phyloP scores from a whole-genome alignment of 1,284 basidiomycete species.

The Sphagnurus paluster region DNA sequence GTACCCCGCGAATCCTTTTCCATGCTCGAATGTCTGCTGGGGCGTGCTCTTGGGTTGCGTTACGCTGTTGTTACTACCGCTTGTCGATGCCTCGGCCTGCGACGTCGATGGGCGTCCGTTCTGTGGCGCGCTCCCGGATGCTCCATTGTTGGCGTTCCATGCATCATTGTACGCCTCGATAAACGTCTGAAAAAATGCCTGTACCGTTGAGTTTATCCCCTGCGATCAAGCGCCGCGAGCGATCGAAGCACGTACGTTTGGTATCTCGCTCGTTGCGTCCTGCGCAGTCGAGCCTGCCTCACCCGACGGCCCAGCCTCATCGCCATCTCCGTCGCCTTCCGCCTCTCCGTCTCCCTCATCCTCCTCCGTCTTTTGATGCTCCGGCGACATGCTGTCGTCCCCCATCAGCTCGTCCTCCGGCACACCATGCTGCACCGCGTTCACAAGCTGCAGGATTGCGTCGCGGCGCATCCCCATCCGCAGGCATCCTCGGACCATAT shows the following conservation, averaged over 20 bases:
- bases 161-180: slow-evolving; percentile 53
- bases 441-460: slow-evolving; percentile 54
- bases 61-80: slow-evolving; percentile 13
- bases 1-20: slow-evolving; percentile 13
- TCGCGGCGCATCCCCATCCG: slow-evolving; percentile 57
- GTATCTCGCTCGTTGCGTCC: not conserved
- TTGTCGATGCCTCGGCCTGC: not conserved
- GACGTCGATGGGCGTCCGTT: slow-evolving; percentile 1
- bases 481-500: slow-evolving; percentile 60
- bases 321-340: not conserved
- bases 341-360: not conserved
- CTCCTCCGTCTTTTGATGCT: slow-evolving; percentile 15
- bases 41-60: not conserved
- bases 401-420: slow-evolving; percentile 28
- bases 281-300: not conserved
- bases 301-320: not conserved
- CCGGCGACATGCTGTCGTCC: slow-evolving; percentile 20
- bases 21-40: slow-evolving; percentile 14
- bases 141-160: slow-evolving; percentile 52
- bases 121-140: slow-evolving; percentile 1
- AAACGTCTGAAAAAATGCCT: slow-evolving; percentile 29
- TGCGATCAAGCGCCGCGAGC: not conserved
- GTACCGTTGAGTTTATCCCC: slow-evolving; percentile 6
- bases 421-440: slow-evolving; percentile 54
- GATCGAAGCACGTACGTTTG: slow-evolving; percentile 8